These are phyloP conservation scores for Sclerotinia spermophila DNA, from an alignment of 2,329 filamentous ascomycete genomes.

Conservation along the genomic window DNA sequence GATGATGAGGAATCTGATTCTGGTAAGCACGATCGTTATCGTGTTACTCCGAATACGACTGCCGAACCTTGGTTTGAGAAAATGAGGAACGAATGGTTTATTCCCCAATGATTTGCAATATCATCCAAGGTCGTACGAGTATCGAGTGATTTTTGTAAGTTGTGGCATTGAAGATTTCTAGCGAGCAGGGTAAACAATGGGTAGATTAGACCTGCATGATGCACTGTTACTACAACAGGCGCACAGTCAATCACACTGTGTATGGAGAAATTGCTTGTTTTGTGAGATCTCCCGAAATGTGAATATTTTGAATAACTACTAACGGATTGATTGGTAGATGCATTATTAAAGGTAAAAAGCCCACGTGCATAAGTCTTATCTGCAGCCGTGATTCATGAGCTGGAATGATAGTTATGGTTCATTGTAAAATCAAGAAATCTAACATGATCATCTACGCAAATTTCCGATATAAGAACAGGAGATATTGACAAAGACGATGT, in stretches of 20 bases:
- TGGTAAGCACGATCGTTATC: background rate
- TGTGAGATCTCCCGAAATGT: background rate
- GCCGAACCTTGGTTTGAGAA: background rate
- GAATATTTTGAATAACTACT: background rate
- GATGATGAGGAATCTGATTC: background rate
- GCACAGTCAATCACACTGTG: background rate
- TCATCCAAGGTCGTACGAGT: background rate
- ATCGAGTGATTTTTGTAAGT: background rate
- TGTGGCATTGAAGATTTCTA: constrained; percentile 8
- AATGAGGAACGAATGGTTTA: background rate
- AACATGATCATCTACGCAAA: background rate
- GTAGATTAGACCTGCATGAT: background rate
- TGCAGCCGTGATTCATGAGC: background rate
- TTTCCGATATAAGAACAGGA: background rate
- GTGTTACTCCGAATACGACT: background rate
- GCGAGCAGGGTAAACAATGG: background rate
- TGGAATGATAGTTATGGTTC: background rate
- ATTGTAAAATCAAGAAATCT: background rate
- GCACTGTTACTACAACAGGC: background rate
- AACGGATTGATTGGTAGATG: background rate
- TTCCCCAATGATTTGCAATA: background rate
- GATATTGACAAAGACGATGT: background rate
- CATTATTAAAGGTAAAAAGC: background rate
- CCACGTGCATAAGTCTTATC: background rate
- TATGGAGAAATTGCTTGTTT: background rate